A percentile compares a stretch with the other conserved stretches of the same genome.
Conservation (phyloP, 108 stramenopile species). For the Pseudonitzschia delicatissima region DNA sequence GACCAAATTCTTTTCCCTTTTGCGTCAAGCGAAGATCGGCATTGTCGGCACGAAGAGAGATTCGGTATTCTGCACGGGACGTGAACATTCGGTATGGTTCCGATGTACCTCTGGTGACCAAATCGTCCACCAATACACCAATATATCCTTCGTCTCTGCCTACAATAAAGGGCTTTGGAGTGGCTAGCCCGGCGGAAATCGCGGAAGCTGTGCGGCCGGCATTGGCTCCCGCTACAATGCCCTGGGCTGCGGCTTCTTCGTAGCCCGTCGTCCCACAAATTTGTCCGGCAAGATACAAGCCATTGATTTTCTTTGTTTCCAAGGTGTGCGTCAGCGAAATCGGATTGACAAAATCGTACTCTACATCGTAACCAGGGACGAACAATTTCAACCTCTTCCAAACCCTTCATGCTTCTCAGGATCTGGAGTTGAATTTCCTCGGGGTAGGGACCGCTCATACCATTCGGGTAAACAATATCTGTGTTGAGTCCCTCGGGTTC, state of each 20-base stretch:
- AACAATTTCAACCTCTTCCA: conserved; percentile 92
- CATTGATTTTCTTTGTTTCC: conserved; percentile 87
- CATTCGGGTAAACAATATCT: conserved; percentile 96
- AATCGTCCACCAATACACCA: conserved; percentile 97
- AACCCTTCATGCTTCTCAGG: conserved; percentile 83
- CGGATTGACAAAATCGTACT: conserved; percentile 97
- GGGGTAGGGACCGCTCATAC: conserved; percentile 88
- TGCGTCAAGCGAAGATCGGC: conserved; percentile 93
- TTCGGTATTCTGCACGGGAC: conserved; percentile 92
- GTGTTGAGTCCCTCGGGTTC: conserved; percentile 97
- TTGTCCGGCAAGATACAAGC: conserved; percentile 95
- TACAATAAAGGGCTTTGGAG: conserved; percentile 77
- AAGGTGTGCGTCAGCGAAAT: conserved; percentile 85
- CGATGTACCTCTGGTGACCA: conserved; percentile 89
- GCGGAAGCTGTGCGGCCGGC: conserved; percentile 76
- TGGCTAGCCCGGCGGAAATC: conserved; percentile 40
- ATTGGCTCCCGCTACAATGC: conserved; percentile 93
- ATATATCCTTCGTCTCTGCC: conserved; percentile 96
- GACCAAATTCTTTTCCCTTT: conserved; percentile 87
- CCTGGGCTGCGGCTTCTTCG: conserved; percentile 98
- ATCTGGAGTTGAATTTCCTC: conserved; percentile 90
- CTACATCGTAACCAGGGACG: conserved; percentile 91
- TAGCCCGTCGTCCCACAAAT: conserved; percentile 99
- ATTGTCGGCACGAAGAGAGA: conserved; percentile 91
- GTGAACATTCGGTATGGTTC: conserved; percentile 99